Base-by-base conservation (phyloP, 1,139 yeast species). In the Wickerhamiella infanticola region DNA sequence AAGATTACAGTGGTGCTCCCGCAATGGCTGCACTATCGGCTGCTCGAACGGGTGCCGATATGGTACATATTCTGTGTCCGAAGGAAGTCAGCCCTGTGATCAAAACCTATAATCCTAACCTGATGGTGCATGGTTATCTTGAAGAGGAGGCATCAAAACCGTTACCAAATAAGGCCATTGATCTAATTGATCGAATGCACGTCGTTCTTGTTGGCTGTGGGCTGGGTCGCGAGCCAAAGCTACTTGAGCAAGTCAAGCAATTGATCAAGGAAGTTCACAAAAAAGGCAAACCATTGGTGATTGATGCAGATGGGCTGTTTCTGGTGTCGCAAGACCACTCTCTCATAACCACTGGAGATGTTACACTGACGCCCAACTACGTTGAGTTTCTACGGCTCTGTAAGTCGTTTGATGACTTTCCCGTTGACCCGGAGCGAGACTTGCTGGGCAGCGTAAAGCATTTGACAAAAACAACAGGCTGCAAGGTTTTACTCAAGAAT, bases 1-100 rank as follows among this genome's bases (percentile, higher is more conserved):
- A 83, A 59, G 96, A 88, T 66, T 85, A 83, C 60, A 88, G 97
- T 0, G 98, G 98, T 0, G 98, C 98, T 0, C 98, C 98, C 2
- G 90, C 70, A 64, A 90, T 90, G 61, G 74, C 94, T 27, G 81
- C 93, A 9, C 79, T 82, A 59, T 83, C 95, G 1, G 76, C 94
- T 1, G 83, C 94, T 2, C 64, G 81, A 33, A 72, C 81, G 43
- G 98, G 98, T 0, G 82, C 90, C 40, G 98, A 90, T 58, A 69
- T 90, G 67, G 75, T 90, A 35, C 97, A 90, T 63, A 72, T 90
- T 5, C 70, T 90, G 7, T 88, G 97, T 64, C 95, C 85, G 55
- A 64, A 67, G 46, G 65, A 65, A 38, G 97, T 97, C 0, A 93
- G 84, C 1, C 65, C 79, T 0, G 79, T 84, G 8, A 86, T 90